Conservation (phyloP, 116 monocot species). For the Cymodocea nodosa region DNA sequence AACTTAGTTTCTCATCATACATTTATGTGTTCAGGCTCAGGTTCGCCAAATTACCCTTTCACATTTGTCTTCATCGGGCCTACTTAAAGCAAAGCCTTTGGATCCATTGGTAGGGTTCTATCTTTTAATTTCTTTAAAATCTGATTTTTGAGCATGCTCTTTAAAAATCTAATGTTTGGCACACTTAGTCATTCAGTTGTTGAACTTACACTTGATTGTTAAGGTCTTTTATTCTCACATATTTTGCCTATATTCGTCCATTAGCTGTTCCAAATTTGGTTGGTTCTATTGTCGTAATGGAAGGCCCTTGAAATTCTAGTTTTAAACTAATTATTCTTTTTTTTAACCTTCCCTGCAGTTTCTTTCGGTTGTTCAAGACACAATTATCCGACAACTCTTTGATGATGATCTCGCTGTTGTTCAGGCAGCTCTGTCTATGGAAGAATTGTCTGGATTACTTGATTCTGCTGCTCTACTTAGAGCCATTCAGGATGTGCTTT, state of each 20-base stretch:
- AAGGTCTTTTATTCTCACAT: neutral
- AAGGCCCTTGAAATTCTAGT: neutral
- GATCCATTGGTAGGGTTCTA: conserved; percentile 31
- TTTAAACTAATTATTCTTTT: neutral
- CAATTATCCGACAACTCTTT: conserved; percentile 46
- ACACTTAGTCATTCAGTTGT: neutral
- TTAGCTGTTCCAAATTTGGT: too few relatives aligned
- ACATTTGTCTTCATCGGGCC: conserved; percentile 39
- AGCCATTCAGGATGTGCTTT: conserved; percentile 37
- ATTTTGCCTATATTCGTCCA: too few relatives aligned
- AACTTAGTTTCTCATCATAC: neutral
- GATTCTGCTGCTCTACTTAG: conserved; percentile 31
- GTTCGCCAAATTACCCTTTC: conserved; percentile 54
- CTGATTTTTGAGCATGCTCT: too few relatives aligned
- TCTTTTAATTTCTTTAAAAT: too few relatives aligned
- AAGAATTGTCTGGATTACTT: conserved; percentile 37
- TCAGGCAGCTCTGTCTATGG: conserved; percentile 55
- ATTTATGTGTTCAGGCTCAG: conserved; percentile 24
- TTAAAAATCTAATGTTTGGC: too few relatives aligned
- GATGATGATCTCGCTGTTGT: conserved; percentile 81
- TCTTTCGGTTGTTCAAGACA: conserved; percentile 38
- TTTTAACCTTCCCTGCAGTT: conserved; percentile 30
- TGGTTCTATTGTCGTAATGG: too few relatives aligned
- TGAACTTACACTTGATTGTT: neutral
- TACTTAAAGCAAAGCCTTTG: conserved; percentile 22